phyloP scores from a whole-genome alignment of 1,284 basidiomycete genomes.

The Singerocomus rubriflavus region DNA sequence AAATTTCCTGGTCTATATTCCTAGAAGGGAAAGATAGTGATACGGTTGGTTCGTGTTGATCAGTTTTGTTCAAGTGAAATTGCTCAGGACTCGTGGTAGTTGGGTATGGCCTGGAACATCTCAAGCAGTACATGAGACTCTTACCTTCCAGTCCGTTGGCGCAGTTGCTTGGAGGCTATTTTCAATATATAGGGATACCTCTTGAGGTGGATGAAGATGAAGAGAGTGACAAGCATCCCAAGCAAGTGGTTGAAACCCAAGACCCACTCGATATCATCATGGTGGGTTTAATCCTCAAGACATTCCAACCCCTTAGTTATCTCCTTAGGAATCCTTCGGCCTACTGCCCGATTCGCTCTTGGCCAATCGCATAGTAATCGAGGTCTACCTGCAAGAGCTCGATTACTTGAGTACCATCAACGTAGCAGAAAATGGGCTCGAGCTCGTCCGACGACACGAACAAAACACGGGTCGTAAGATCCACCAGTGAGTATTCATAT shows the following conservation, averaged over 20 bases:
- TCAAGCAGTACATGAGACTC: slow-evolving; percentile 65
- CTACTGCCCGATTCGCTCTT: slow-evolving; percentile 62
- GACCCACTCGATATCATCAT: slow-evolving; percentile 52
- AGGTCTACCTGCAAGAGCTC: slow-evolving; percentile 69
- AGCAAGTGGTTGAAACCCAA: slow-evolving; percentile 36
- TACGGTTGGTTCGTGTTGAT: slow-evolving; percentile 54
- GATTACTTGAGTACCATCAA: slow-evolving; percentile 79
- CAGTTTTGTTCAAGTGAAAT: neutral
- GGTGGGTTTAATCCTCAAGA: slow-evolving; percentile 36
- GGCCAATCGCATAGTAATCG: slow-evolving; percentile 67
- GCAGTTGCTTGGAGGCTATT: slow-evolving; percentile 65
- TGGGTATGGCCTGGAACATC: slow-evolving; percentile 58
- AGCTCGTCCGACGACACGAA: slow-evolving; percentile 57
- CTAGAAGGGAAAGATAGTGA: slow-evolving; percentile 76
- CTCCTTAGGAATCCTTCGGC: slow-evolving; percentile 56
- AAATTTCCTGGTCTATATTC: slow-evolving; percentile 75
- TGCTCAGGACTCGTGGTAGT: slow-evolving; percentile 36
- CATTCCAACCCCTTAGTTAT: neutral
- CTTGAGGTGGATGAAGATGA: slow-evolving; percentile 46
- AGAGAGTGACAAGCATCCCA: slow-evolving; percentile 32
- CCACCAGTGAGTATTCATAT: slow-evolving; percentile 40
- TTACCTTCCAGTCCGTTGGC: slow-evolving; percentile 66
- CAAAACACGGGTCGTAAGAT: slow-evolving; percentile 58
- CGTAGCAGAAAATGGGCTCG: slow-evolving; percentile 68
- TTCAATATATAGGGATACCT: slow-evolving; percentile 56